Base-by-base conservation (phyloP, 371 early-diverging fungal species). In the Zancudomyces culisetae region DNA sequence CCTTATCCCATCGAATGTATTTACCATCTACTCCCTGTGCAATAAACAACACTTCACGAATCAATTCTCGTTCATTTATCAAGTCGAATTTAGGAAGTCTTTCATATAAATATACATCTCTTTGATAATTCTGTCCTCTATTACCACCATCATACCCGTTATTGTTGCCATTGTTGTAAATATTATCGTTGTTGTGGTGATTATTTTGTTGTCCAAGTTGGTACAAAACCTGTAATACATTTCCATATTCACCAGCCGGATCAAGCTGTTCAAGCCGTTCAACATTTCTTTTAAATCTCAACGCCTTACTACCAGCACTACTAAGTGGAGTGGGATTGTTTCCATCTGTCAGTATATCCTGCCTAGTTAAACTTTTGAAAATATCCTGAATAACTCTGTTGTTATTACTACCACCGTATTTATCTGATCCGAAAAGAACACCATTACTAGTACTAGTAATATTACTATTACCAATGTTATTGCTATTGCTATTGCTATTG, bases 1-100 rank as follows among this genome's bases (percentile, higher is more conserved):
- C 56, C 3, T 55, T 20, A 51, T 81, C 76, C 54, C 72, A 88
- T 53, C 72, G 74, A 24, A 93, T 72, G 55, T 77, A 80, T 49
- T 73, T 74, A 30, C 96, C 96, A 67, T 93, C 85, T 45, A 96
- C 84, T 1, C 90, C 97, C 62, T 93, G 97, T 61, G 92, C 81
- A 15, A 91, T 73, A 61, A 75, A 96, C 4, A 96, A 72, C 47
- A 92, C 62, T 51, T 96, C 97, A 1, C 81, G 75, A 35, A 96
- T 60, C 24, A 91, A 60, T 0, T 70, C 70, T 1, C 74, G 59
- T 60, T 93, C 92, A 13, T 74, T 58, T 2, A 80, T 68, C 30
- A 56, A 26, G 27, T 57, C 57, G 8, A 53, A 30, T 22, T 21
- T 51, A 10, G 27, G 43, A 49, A 48, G 0, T 22, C 45, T 18